Conservation (phyloP, 2,329 filamentous ascomycete species). For the Ascochyta viciae-villosae region DNA sequence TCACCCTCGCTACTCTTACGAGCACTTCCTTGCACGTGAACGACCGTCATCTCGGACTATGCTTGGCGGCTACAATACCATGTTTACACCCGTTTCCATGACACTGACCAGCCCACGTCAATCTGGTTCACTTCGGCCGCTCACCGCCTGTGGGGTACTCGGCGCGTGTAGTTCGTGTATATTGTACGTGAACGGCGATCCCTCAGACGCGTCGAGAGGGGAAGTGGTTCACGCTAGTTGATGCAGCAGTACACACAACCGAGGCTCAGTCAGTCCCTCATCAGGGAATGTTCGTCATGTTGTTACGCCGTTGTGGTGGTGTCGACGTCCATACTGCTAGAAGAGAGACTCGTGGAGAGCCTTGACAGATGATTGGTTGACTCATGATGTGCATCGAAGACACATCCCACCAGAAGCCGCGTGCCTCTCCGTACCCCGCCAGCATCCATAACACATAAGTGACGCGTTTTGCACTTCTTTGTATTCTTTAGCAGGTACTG, state of each 20-base stretch:
- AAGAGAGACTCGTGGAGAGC: conserved; percentile 36
- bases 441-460: conserved; percentile 17
- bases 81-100: not conserved
- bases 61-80: no score
- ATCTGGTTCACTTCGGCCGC: conserved; percentile 12
- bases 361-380: conserved; percentile 34
- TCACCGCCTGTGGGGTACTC: conserved; percentile 17
- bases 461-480: conserved; percentile 7
- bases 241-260: conserved; percentile 4
- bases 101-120: conserved; percentile 3
- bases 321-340: conserved; percentile 30
- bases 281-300: conserved; percentile 13
- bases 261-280: conserved; percentile 15
- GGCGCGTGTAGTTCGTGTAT: conserved; percentile 6
- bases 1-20: not conserved
- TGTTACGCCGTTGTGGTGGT: conserved; percentile 24
- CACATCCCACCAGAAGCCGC: conserved; percentile 32
- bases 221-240: not conserved
- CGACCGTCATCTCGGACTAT: not conserved
- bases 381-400: conserved; percentile 17
- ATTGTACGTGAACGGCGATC: conserved; percentile 10
- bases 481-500: conserved; percentile 3
- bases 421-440: conserved; percentile 18
- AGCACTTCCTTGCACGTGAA: not conserved
- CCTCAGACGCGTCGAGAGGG: conserved; percentile 1